Conservation (phyloP, 2,329 filamentous ascomycete genomes). For the Aureobasidium mangrovei region DNA sequence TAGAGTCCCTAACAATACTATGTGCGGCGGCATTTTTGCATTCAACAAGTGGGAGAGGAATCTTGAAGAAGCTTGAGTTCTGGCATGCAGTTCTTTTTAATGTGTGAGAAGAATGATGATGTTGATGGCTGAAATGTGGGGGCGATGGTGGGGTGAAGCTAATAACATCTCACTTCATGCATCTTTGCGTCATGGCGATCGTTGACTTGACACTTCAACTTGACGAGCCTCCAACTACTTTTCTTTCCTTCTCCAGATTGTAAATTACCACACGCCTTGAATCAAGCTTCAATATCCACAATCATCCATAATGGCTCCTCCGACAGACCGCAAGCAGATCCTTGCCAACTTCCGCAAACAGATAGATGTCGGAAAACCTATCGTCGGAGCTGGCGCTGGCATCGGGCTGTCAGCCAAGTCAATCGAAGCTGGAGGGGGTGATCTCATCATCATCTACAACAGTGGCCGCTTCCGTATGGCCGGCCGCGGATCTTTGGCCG, state of each 20-base stretch:
- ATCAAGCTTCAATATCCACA: conserved; percentile 17
- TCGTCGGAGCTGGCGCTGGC: conserved; percentile 61
- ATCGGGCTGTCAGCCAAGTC: conserved; percentile 64
- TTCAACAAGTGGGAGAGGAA: not conserved
- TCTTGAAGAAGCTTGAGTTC: not conserved
- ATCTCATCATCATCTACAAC: conserved; percentile 66
- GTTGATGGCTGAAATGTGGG: no score
- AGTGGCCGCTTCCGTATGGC: conserved; percentile 66
- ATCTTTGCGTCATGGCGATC: no score
- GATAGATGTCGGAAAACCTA: conserved; percentile 47
- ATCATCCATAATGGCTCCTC: conserved; percentile 44
- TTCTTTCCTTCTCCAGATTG: no score
- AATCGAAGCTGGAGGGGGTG: conserved; percentile 58
- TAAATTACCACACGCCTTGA: not conserved
- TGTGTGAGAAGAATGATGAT: no score
- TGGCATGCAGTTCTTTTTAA: no score
- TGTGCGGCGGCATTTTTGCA: conserved; percentile 28
- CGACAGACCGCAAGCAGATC: conserved; percentile 48
- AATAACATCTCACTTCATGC: no score
- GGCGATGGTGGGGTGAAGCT: no score
- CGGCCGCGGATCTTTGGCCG: conserved; percentile 58
- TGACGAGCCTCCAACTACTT: no score
- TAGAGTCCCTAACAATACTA: conserved; percentile 53
- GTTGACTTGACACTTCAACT: no score
- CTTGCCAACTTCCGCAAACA: conserved; percentile 46